Percentiles rank a stretch among this genome's conserved stretches.
phyloP scores from a whole-genome alignment of 495 filamentous ascomycete species.

The Bathelium albidoporum region DNA sequence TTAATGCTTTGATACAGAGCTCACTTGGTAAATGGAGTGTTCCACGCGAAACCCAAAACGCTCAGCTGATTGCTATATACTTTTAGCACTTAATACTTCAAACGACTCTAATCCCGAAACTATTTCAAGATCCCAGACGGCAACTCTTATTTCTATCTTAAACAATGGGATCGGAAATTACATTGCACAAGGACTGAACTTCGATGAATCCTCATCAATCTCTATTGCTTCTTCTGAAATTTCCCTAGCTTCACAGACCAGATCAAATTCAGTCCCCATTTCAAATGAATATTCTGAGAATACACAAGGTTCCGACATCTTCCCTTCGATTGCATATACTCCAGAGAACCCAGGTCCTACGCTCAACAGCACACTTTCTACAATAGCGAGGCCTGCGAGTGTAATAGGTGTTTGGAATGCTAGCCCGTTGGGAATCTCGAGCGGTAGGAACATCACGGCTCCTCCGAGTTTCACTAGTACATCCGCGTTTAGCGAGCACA shows the following conservation, averaged over 20 bases:
- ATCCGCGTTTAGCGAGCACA: neutral
- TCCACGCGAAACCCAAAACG: neutral
- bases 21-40: neutral
- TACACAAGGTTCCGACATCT: too few species aligned
- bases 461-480: neutral
- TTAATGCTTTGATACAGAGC: neutral
- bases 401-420: neutral
- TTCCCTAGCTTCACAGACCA: neutral
- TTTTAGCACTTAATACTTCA: neutral
- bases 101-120: neutral
- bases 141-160: neutral
- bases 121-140: neutral
- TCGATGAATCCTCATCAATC: neutral
- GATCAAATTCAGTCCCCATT: neutral
- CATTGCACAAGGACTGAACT: neutral
- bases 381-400: neutral
- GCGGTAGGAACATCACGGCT: neutral
- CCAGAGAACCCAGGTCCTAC: too few species aligned
- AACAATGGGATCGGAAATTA: neutral
- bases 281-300: neutral
- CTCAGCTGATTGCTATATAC: neutral
- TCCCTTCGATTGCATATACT: too few species aligned
- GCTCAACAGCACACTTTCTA: neutral
- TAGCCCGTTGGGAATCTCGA: neutral
- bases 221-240: neutral